Conservation (phyloP, 2,329 filamentous ascomycete species). For the Penicillium sp. region DNA sequence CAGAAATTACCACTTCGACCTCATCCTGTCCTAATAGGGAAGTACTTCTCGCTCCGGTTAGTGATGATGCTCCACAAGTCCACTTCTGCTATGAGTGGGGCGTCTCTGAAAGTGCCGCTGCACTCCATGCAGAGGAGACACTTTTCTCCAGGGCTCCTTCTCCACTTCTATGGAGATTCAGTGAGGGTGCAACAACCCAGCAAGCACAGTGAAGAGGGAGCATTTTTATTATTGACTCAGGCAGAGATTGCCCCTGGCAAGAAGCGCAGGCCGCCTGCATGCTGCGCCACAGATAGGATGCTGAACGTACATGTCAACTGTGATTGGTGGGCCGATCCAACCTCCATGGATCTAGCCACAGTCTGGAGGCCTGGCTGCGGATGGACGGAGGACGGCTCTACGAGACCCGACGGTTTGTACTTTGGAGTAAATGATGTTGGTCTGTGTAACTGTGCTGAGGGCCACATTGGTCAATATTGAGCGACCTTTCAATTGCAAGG, state of each 20-base stretch:
- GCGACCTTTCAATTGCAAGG: neutral
- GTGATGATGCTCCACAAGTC: neutral
- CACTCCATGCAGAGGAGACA: neutral
- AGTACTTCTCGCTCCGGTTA: conserved; percentile 4
- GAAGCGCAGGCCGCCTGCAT: neutral
- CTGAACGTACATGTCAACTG: neutral
- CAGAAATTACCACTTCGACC: conserved; percentile 11
- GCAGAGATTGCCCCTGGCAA: neutral
- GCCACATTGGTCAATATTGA: neutral
- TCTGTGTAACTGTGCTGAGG: neutral
- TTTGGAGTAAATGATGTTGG: neutral
- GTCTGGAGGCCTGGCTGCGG: too few species aligned
- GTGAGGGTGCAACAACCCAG: too few species aligned
- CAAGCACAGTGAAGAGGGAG: too few species aligned
- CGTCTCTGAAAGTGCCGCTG: neutral
- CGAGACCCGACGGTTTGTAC: too few species aligned
- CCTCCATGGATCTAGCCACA: neutral
- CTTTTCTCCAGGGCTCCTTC: neutral
- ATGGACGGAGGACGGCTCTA: neutral
- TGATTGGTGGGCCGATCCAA: conserved; percentile 4
- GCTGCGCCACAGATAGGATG: neutral
- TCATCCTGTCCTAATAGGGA: conserved; percentile 22
- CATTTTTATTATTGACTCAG: neutral
- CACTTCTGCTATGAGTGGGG: neutral
- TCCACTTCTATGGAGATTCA: neutral